Conservation (phyloP, 2,329 filamentous ascomycete species). For the Epichloe scottii region DNA sequence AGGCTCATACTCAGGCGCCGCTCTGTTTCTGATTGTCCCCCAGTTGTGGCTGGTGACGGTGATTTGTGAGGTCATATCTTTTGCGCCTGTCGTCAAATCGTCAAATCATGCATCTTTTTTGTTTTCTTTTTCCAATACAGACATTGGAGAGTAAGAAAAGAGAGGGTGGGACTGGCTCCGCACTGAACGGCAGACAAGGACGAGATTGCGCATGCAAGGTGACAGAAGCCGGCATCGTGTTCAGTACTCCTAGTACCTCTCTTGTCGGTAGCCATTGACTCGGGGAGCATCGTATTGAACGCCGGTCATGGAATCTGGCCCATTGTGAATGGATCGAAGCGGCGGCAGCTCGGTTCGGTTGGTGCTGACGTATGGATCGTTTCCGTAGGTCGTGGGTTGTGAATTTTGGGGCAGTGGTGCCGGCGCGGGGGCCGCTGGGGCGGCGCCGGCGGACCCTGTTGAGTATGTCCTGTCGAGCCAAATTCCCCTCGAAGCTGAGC, state of each 20-base stretch:
- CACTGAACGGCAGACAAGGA: not conserved
- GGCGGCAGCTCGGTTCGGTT: constrained; percentile 42
- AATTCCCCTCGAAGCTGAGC: constrained; percentile 31
- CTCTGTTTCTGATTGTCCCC: not conserved
- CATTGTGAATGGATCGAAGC: constrained; percentile 37
- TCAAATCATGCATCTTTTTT: constrained; percentile 6
- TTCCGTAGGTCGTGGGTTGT: constrained; percentile 12
- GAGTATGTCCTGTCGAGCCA: constrained; percentile 11
- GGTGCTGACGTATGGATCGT: constrained; percentile 19
- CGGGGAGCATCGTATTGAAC: constrained; percentile 47
- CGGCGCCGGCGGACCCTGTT: constrained; percentile 15
- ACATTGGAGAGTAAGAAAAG: not conserved
- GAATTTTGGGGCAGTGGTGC: constrained; percentile 6
- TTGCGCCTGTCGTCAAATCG: constrained; percentile 10
- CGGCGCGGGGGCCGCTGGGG: constrained; percentile 11
- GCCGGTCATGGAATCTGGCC: constrained; percentile 51
- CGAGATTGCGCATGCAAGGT: not conserved
- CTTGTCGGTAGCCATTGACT: constrained; percentile 33
- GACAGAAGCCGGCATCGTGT: not conserved
- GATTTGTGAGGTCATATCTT: not conserved
- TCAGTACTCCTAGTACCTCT: constrained; percentile 18
- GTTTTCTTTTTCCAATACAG: too few species aligned
- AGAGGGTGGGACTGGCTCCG: not conserved
- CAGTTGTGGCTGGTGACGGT: not conserved
- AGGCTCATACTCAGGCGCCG: not conserved